phyloP scores from a whole-genome alignment of 768 basidiomycete species.

The Boletus rex-veris region DNA sequence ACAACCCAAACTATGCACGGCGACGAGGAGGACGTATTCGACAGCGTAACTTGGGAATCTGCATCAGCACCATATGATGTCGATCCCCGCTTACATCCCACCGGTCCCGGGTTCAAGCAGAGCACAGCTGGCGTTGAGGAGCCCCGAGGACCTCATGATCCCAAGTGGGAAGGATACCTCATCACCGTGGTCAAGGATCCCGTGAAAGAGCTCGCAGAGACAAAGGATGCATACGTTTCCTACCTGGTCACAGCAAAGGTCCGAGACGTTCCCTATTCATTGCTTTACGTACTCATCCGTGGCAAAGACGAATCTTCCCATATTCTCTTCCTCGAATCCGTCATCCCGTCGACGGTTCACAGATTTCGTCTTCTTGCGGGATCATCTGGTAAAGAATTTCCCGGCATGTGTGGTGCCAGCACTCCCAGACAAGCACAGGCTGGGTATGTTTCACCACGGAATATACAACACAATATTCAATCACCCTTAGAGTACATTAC shows the following conservation, averaged over 20 bases:
- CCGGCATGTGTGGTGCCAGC: constrained; percentile 98
- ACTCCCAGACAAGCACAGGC: constrained; percentile 91
- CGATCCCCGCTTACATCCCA: constrained; percentile 36
- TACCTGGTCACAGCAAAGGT: constrained; percentile 91
- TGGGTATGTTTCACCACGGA: constrained; percentile 57
- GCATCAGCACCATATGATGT: constrained; percentile 56
- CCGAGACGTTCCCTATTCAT: constrained; percentile 18
- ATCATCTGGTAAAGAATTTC: constrained; percentile 86
- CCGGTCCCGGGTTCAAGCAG: constrained; percentile 78
- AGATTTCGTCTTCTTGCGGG: constrained; percentile 92
- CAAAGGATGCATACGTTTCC: constrained; percentile 95
- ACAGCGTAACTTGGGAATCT: constrained; percentile 89
- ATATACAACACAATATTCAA: not conserved
- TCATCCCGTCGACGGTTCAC: constrained; percentile 87
- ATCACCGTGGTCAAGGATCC: constrained; percentile 85
- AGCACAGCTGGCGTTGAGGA: constrained; percentile 69
- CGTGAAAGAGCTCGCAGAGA: constrained; percentile 92
- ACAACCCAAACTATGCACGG: constrained; percentile 55
- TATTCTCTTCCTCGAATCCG: constrained; percentile 74
- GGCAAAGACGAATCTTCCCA: constrained; percentile 81
- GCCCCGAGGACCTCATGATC: constrained; percentile 65
- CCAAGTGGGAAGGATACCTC: constrained; percentile 89
- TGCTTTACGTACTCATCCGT: constrained; percentile 7
- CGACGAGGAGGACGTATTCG: constrained; percentile 88
- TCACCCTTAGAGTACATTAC: constrained; percentile 82